A percentile compares a stretch with the other conserved stretches of the same genome.
These are phyloP conservation scores for Inonotus obliquus DNA, from an alignment of 1,284 basidiomycete species.

Conservation along the genomic window DNA sequence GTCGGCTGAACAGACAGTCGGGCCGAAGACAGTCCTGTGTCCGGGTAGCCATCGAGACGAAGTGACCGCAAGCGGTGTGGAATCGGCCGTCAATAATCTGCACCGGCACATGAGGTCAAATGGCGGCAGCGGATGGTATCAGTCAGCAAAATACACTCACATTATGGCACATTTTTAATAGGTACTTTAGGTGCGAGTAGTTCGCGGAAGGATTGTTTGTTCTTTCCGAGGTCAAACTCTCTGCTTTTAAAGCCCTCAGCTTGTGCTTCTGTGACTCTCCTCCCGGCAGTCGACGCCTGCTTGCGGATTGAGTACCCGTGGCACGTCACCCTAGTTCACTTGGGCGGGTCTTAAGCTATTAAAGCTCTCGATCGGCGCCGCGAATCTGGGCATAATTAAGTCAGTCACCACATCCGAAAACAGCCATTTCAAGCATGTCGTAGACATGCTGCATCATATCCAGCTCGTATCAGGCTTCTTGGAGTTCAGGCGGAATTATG, in stretches of 20 bases:
- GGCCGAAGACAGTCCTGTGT: constrained; percentile 59
- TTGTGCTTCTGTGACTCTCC: constrained; percentile 16
- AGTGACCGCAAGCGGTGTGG: constrained; percentile 70
- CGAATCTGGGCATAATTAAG: constrained; percentile 11
- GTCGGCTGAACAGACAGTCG: constrained; percentile 67
- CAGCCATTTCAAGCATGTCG: constrained; percentile 15
- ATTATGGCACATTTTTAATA: constrained; percentile 69
- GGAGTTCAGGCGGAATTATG: constrained; percentile 3
- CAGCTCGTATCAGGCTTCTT: constrained; percentile 6
- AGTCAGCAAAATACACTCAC: constrained; percentile 37
- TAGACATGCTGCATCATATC: constrained; percentile 12
- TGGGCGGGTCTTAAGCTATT: constrained; percentile 12
- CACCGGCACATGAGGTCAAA: constrained; percentile 15
- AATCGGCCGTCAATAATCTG: constrained; percentile 77
- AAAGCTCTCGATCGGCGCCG: constrained; percentile 16
- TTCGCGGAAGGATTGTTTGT: constrained; percentile 19
- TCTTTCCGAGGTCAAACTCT: constrained; percentile 18
- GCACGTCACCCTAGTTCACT: constrained; percentile 19
- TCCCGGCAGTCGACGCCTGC: constrained; percentile 6
- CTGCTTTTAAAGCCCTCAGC: constrained; percentile 15
- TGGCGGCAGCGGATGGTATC: constrained; percentile 16
- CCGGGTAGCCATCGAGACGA: constrained; percentile 66
- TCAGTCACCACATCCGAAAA: constrained; percentile 14
- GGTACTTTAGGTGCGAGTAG: constrained; percentile 22
- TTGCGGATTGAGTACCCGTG: constrained; percentile 9